Evolutionary conservation across 257 asterid species (phyloP).

Genomic region (Solanum verrucosum): DNA sequence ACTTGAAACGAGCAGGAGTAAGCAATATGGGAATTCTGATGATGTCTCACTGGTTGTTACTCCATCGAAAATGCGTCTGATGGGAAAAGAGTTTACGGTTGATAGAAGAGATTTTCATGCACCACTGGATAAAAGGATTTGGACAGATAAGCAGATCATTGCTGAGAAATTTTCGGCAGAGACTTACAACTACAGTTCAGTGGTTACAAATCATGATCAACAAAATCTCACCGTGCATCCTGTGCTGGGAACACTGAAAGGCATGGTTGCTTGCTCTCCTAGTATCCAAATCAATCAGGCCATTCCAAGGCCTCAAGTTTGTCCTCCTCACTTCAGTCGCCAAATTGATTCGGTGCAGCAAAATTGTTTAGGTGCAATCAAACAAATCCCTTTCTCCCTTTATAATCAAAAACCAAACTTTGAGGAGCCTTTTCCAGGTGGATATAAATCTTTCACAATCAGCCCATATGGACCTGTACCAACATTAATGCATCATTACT

Average conservation of each 20-base stretch:
- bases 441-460: slow-evolving; percentile 8
- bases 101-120: slow-evolving; percentile 29
- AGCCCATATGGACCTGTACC: slow-evolving; percentile 17
- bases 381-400: slow-evolving; percentile 9
- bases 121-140: slow-evolving; percentile 20
- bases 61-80: slow-evolving; percentile 59
- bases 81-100: slow-evolving; percentile 62
- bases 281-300: slow-evolving; percentile 19
- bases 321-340: slow-evolving; percentile 15
- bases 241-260: slow-evolving; percentile 26
- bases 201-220: slow-evolving; percentile 12
- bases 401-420: slow-evolving; percentile 5
- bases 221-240: slow-evolving; percentile 17
- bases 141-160: slow-evolving; percentile 39
- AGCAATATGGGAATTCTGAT: slow-evolving; percentile 10
- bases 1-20: slow-evolving; percentile 21
- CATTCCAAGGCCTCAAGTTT: slow-evolving; percentile 4
- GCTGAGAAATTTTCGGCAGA: slow-evolving; percentile 17
- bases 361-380: slow-evolving; percentile 18
- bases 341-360: slow-evolving; percentile 15
- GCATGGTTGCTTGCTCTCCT: slow-evolving; percentile 20
- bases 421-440: slow-evolving; percentile 23
- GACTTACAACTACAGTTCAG: background rate
- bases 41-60: slow-evolving; percentile 12
- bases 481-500: slow-evolving; percentile 12